Percentiles rank a stretch among this genome's conserved stretches.
Evolutionary conservation across 1,139 yeast genomes (phyloP).

Genomic region (Yamadazyma blattariae): DNA sequence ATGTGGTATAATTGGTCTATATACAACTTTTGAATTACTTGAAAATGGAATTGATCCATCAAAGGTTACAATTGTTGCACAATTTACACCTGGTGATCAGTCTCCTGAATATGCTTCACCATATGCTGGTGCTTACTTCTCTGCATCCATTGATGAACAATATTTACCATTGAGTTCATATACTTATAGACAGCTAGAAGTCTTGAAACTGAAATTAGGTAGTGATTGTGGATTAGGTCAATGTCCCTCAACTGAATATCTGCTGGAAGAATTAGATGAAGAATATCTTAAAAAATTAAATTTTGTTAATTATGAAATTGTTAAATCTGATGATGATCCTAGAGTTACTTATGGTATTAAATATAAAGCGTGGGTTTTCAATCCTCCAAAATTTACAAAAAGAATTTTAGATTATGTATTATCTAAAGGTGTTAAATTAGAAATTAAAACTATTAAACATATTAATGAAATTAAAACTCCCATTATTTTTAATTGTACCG

Average conservation of each 20-base stretch:
- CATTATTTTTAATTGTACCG: constrained; percentile 67
- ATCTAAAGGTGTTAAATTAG: constrained; percentile 23
- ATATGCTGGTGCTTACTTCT: constrained; percentile 23
- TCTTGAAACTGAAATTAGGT: constrained; percentile 9
- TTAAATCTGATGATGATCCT: constrained; percentile 24
- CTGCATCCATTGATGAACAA: constrained; percentile 11
- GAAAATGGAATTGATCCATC: constrained; percentile 16
- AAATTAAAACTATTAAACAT: constrained; percentile 42
- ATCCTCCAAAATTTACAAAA: constrained; percentile 38
- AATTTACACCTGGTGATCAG: constrained; percentile 22
- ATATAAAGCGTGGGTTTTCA: constrained; percentile 64
- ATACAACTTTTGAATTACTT: constrained; percentile 21
- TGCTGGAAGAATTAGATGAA: not conserved
- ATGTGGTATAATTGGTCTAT: constrained; percentile 26
- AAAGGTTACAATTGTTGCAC: constrained; percentile 17
- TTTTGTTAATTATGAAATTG: constrained; percentile 2
- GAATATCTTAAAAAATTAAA: constrained; percentile 1
- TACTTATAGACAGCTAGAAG: constrained; percentile 16
- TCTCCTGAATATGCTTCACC: constrained; percentile 23
- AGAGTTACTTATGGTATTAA: constrained; percentile 50
- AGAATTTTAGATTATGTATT: constrained; percentile 9
- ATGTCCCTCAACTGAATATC: constrained; percentile 5
- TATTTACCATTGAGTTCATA: constrained; percentile 8
- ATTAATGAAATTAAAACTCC: constrained; percentile 51
- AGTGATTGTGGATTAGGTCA: constrained; percentile 5